phyloP scores from a whole-genome alignment of 495 filamentous ascomycete species.

The Penicillium turbatum region DNA sequence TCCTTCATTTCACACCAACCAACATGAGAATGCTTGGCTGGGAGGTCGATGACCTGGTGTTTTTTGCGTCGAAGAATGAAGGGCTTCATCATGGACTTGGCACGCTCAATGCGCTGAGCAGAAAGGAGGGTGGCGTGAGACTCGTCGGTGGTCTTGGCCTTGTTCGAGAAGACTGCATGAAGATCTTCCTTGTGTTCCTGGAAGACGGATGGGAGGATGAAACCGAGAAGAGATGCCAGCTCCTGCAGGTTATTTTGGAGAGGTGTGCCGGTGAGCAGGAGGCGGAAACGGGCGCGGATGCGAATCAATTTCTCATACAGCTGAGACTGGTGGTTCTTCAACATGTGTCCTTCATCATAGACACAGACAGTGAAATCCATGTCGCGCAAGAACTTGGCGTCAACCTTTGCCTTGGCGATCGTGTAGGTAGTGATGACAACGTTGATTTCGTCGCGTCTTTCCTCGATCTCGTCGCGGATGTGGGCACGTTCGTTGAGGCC shows the following conservation, averaged over 20 bases:
- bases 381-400: slow-evolving; percentile 66
- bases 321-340: slow-evolving; percentile 81
- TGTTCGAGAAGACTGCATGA: slow-evolving; percentile 80
- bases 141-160: slow-evolving; percentile 75
- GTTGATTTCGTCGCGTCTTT: slow-evolving; percentile 62
- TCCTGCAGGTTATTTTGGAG: slow-evolving; percentile 96
- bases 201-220: slow-evolving; percentile 86
- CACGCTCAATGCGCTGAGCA: slow-evolving; percentile 75
- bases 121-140: slow-evolving; percentile 71
- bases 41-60: slow-evolving; percentile 86
- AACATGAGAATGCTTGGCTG: slow-evolving; percentile 72
- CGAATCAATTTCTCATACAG: slow-evolving; percentile 75
- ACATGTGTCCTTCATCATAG: slow-evolving; percentile 87
- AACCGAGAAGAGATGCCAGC: slow-evolving; percentile 79
- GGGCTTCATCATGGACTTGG: slow-evolving; percentile 87
- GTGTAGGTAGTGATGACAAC: slow-evolving; percentile 92
- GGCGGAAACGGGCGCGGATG: slow-evolving; percentile 70
- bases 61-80: slow-evolving; percentile 94
- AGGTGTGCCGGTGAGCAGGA: slow-evolving; percentile 89
- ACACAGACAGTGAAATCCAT: slow-evolving; percentile 64
- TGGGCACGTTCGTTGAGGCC: slow-evolving; percentile 56
- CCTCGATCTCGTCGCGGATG: slow-evolving; percentile 62
- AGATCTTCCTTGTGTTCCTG: slow-evolving; percentile 66
- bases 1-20: slow-evolving; percentile 74
- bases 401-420: slow-evolving; percentile 58